These are phyloP conservation scores for Calonectria honghensis DNA, from an alignment of 2,329 filamentous ascomycete species.

Conservation along the genomic window DNA sequence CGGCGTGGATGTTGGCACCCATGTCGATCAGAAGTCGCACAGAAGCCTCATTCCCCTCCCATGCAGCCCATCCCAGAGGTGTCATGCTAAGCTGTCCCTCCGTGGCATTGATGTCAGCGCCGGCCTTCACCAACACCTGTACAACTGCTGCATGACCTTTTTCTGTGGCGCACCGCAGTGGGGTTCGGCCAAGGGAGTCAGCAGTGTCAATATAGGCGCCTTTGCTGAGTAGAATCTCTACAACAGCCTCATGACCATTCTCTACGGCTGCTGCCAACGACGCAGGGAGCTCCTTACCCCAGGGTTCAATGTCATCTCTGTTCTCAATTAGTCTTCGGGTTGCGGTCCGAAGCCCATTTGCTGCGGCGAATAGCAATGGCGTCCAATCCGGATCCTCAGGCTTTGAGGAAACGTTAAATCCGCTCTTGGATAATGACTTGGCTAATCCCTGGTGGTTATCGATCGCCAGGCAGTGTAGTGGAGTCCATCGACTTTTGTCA, in stretches of 20 bases:
- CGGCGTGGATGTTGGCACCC: not conserved
- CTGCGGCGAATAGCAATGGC: not conserved
- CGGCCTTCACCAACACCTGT: not conserved
- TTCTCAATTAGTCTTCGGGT: not conserved
- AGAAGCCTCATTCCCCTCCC: not conserved
- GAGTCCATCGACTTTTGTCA: not conserved
- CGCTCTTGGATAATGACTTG: not conserved
- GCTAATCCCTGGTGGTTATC: not conserved
- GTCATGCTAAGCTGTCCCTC: not conserved
- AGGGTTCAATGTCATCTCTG: not conserved
- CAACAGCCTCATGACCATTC: not conserved
- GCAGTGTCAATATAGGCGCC: not conserved
- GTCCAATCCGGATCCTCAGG: not conserved
- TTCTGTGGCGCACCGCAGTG: not conserved
- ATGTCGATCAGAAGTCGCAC: not conserved
- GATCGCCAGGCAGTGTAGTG: not conserved
- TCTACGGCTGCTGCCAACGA: not conserved
- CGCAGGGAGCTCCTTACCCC: not conserved
- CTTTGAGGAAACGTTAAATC: not conserved
- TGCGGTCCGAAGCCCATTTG: not conserved
- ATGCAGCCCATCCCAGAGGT: not conserved
- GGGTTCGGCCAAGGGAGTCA: not conserved
- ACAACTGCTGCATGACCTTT: not conserved
- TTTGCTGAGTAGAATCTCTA: not conserved
- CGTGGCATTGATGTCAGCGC: not conserved